Conservation (phyloP, 345 rosid species). For the Adansonia digitata region DNA sequence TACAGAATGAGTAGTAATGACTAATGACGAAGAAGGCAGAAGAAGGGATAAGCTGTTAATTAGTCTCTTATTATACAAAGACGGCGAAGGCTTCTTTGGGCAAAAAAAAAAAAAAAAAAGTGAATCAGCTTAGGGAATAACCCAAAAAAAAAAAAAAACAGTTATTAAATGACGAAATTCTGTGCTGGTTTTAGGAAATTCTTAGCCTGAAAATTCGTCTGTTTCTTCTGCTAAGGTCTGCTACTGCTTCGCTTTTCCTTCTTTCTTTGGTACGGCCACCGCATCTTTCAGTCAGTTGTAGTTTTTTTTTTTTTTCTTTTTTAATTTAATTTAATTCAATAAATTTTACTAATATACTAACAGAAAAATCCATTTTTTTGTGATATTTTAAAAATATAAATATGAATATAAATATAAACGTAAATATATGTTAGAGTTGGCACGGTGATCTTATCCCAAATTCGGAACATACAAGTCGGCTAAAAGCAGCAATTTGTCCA, state of each 20-base stretch:
- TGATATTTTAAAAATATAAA: not conserved
- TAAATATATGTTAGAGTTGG: no score
- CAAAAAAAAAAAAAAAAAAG: not conserved
- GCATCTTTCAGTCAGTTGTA: not conserved
- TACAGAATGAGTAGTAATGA: slow-evolving; percentile 16
- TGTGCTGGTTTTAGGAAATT: slow-evolving; percentile 5
- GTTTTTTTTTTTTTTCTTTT: not conserved
- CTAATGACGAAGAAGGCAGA: not conserved
- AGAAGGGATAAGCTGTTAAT: slow-evolving; percentile 1
- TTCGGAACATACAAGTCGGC: no score
- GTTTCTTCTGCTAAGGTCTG: slow-evolving; percentile 15
- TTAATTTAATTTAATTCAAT: not conserved
- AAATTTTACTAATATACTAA: not conserved
- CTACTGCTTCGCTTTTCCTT: not conserved
- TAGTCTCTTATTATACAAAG: not conserved
- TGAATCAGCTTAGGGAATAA: slow-evolving; percentile 3
- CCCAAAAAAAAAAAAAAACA: not conserved
- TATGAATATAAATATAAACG: no score
- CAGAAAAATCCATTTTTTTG: not conserved
- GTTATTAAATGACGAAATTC: slow-evolving; percentile 13
- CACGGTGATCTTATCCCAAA: not conserved
- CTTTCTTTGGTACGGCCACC: not conserved
- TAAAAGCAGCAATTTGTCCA: no score
- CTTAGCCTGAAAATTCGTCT: slow-evolving; percentile 12
- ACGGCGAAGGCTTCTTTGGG: not conserved